Evolutionary conservation across 1,284 basidiomycete species (phyloP).

Genomic region (Puccinia coronata): DNA sequence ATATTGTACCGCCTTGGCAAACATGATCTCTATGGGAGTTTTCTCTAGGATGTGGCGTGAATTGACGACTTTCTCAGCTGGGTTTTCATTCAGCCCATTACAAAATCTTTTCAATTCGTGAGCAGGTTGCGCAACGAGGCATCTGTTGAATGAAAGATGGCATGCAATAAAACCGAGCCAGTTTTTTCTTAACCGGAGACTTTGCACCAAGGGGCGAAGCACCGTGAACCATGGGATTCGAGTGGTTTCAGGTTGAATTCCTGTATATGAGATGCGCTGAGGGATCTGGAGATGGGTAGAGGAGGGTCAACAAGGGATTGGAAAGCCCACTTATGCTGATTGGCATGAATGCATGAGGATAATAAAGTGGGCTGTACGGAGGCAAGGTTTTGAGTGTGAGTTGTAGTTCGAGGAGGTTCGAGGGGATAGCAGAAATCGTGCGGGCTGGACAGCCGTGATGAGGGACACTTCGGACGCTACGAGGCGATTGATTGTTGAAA

Average conservation of each 20-base stretch:
- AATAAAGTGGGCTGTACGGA: not conserved
- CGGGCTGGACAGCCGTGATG: constrained; percentile 22
- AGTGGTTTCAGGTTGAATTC: not conserved
- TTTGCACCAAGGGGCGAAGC: constrained; percentile 22
- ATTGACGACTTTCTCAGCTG: not conserved
- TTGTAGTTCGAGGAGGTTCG: constrained; percentile 4
- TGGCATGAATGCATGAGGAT: constrained; percentile 7
- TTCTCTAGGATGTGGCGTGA: constrained; percentile 41
- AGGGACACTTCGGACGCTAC: constrained; percentile 39
- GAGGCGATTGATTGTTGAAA: constrained; percentile 23
- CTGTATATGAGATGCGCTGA: not conserved
- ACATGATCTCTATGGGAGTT: constrained; percentile 8
- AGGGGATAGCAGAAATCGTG: not conserved
- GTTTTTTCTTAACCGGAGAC: constrained; percentile 1
- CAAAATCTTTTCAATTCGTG: not conserved
- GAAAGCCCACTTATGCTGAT: constrained; percentile 36
- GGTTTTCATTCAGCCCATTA: not conserved
- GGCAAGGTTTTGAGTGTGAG: not conserved
- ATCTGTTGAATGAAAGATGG: constrained; percentile 4
- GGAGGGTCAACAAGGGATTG: constrained; percentile 41
- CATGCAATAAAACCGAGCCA: constrained; percentile 30
- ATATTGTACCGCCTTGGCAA: constrained; percentile 37
- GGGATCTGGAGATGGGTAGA: not conserved
- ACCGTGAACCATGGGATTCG: not conserved
- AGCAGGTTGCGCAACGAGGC: constrained; percentile 13